These are phyloP conservation scores for Vigna radiata DNA, from an alignment of 306 rosid genomes.

Conservation along the genomic window DNA sequence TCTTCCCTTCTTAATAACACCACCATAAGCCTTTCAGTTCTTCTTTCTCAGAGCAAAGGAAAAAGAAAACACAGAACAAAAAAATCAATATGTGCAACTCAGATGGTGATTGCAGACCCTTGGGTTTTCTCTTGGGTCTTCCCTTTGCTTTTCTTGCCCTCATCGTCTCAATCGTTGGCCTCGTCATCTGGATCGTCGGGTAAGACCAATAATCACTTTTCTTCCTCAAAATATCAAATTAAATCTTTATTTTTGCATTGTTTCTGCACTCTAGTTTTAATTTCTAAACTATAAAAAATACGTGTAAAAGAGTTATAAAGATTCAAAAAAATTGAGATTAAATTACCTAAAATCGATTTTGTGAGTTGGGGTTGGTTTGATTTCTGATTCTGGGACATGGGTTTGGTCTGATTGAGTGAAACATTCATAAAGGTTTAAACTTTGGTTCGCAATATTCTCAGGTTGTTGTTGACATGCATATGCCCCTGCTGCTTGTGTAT, in stretches of 20 bases:
- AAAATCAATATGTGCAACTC: conserved; percentile 58
- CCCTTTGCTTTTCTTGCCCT: conserved; percentile 83
- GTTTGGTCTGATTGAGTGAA: conserved; percentile 26
- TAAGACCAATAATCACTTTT: conserved; percentile 41
- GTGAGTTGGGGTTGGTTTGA: conserved; percentile 5
- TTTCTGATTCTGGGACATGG: conserved; percentile 4
- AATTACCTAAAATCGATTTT: conserved; percentile 3
- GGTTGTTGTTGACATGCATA: conserved; percentile 77
- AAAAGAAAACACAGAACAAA: background rate
- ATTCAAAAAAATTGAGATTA: background rate
- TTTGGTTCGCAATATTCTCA: conserved; percentile 38
- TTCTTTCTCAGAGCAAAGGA: background rate
- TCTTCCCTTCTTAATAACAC: conserved; percentile 17
- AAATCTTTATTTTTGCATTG: no score
- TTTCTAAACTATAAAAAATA: no score
- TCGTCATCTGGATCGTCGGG: conserved; percentile 85
- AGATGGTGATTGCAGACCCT: conserved; percentile 92
- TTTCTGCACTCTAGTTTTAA: no score
- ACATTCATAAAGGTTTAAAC: conserved; percentile 11
- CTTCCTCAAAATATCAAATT: background rate
- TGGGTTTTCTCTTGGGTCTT: conserved; percentile 89
- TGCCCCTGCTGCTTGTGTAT: conserved; percentile 90
- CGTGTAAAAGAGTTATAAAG: no score
- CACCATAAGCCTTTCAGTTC: background rate
- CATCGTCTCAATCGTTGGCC: conserved; percentile 73